Base-by-base conservation (phyloP, 139 green algal species). In the Chlorella sp. region DNA sequence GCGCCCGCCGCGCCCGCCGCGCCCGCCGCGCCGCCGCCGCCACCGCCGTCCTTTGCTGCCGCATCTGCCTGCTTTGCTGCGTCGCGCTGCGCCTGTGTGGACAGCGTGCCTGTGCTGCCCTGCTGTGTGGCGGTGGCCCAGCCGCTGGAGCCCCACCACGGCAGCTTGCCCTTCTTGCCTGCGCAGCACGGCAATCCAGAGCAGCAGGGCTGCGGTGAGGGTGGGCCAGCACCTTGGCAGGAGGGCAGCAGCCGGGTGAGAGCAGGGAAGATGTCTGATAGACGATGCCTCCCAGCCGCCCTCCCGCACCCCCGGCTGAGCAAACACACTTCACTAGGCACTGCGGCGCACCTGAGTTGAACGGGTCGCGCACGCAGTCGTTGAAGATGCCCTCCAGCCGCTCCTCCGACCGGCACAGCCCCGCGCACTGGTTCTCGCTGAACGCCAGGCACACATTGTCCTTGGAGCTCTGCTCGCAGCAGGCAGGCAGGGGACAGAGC, bases 351-450 rank as follows among this genome's bases (percentile, higher is more conserved):
- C 76, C 76, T 28, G 76, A 41, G 16, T 75, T 78, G 30, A 89
- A 82, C 13, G 89, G 80, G 44, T 91, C 81, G 39, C 82, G 38
- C 41, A 92, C 56, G 81, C 89, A 92, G 36, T 81, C 55, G 20
- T 83, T n/a, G 41, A 81, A 91, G 38, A 92, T 92, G 25, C 80
- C 80, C 70, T 91, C 87, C 81, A 92, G 75, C 26, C 89, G 70
- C 47, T 81, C n/a, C 80, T 91, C 89, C 47, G 55, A 47, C n/a
- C 51, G 71, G 79, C 89, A 93, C 74, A 91, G 89, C 28, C 89
- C 89, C 9, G 89, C 87, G 74, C 89, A 93, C 71, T 86, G 68
- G 69, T 87, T 74, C 85, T 93, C 89, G 69, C 78, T 89, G 83
- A 87, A 93, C 11, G 56, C 83, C 73, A 93, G 83, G 74, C 89